phyloP scores from a whole-genome alignment of 805 yeast genomes.

The Kodamaea kaohsiungensis region DNA sequence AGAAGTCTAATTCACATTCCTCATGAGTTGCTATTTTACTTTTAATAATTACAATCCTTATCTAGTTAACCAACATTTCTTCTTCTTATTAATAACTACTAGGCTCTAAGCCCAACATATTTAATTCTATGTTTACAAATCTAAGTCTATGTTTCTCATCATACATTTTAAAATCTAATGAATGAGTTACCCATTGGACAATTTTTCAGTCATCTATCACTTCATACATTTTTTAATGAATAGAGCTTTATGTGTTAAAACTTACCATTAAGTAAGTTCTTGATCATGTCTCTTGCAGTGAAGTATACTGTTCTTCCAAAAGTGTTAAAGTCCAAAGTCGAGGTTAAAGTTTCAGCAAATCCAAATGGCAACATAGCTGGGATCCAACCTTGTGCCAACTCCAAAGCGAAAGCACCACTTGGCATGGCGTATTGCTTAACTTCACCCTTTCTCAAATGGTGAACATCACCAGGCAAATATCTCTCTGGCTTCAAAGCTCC shows the following conservation, averaged over 20 bases:
- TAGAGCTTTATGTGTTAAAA: too few species aligned
- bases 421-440: constrained; percentile 89
- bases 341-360: constrained; percentile 71
- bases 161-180: background rate
- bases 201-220: too few species aligned
- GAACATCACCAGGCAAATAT: constrained; percentile 86
- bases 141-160: background rate
- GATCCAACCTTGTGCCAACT: constrained; percentile 98
- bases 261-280: constrained; percentile 69
- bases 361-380: constrained; percentile 99
- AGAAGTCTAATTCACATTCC: background rate
- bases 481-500: constrained; percentile 63
- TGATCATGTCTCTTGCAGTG: constrained; percentile 78
- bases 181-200: too few species aligned
- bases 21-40: background rate
- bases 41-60: too few species aligned
- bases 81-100: too few species aligned
- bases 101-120: too few species aligned
- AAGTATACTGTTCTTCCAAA: constrained; percentile 67
- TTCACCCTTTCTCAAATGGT: constrained; percentile 71
- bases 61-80: too few species aligned
- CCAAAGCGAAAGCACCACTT: constrained; percentile 80
- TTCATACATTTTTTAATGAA: too few species aligned
- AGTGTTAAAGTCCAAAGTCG: constrained; percentile 78
- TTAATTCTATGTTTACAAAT: background rate